These are phyloP conservation scores for Mycena amicta DNA, from an alignment of 768 basidiomycete genomes.

Conservation along the genomic window DNA sequence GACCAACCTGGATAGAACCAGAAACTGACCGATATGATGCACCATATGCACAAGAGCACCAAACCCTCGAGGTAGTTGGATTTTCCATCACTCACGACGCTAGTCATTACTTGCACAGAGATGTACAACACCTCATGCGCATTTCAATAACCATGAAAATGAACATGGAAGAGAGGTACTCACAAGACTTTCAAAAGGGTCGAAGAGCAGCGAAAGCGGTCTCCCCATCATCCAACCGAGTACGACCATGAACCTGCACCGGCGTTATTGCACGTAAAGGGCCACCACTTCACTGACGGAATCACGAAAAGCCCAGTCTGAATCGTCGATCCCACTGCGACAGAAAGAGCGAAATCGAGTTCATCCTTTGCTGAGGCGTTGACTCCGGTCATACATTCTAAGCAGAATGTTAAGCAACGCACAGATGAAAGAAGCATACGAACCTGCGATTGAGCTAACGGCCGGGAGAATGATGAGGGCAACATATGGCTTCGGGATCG, in stretches of 20 bases:
- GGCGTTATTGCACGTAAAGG: not conserved
- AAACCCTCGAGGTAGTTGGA: constrained; percentile 92
- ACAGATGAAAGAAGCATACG: constrained; percentile 24
- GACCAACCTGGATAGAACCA: constrained; percentile 1
- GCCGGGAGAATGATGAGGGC: constrained; percentile 87
- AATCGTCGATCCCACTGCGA: constrained; percentile 80
- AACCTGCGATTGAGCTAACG: constrained; percentile 76
- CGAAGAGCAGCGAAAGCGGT: constrained; percentile 80
- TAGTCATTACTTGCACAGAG: constrained; percentile 80
- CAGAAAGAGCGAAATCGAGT: constrained; percentile 79
- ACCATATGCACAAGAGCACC: constrained; percentile 61
- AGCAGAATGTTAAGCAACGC: not conserved
- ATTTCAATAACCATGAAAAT: constrained; percentile 14
- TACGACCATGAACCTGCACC: constrained; percentile 66
- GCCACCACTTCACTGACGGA: constrained; percentile 48
- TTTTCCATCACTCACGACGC: constrained; percentile 82
- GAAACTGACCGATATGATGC: not conserved
- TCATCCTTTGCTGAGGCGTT: constrained; percentile 87
- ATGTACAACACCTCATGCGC: constrained; percentile 44
- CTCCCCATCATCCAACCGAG: constrained; percentile 83
- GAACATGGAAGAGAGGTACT: constrained; percentile 27
- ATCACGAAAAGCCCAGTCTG: constrained; percentile 76
- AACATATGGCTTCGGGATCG: constrained; percentile 85
- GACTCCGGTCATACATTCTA: constrained; percentile 88
- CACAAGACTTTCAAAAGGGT: constrained; percentile 77